phyloP scores from a whole-genome alignment of 495 filamentous ascomycete genomes.

The Aspergillus funiculosus region DNA sequence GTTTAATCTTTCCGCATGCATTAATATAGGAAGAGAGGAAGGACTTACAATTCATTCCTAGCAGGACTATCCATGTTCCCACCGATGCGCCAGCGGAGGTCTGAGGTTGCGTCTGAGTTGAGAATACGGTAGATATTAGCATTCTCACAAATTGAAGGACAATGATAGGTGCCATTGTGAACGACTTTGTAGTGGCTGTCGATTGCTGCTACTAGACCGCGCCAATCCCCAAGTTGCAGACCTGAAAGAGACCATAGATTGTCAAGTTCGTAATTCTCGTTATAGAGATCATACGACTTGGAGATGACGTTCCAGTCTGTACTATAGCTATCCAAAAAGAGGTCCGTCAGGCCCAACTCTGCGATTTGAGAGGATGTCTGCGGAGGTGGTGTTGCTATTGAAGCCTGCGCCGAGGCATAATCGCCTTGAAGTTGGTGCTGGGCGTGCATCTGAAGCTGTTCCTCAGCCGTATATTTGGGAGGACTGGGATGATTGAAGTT shows the following conservation, averaged over 20 bases:
- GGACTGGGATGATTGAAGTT: slow-evolving; percentile 24
- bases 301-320: slow-evolving; percentile 36
- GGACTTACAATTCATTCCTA: slow-evolving; percentile 41
- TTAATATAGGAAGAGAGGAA: too few relatives aligned
- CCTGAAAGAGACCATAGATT: slow-evolving; percentile 42
- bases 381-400: slow-evolving; percentile 22
- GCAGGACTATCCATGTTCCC: slow-evolving; percentile 25
- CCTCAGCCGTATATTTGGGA: slow-evolving; percentile 28
- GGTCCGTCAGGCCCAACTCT: slow-evolving; percentile 31
- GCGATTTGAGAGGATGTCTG: slow-evolving; percentile 15
- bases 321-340: slow-evolving; percentile 36
- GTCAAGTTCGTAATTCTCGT: slow-evolving; percentile 38
- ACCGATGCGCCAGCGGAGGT: slow-evolving; percentile 38
- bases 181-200: slow-evolving; percentile 42
- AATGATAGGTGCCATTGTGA: slow-evolving; percentile 32
- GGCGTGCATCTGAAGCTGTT: slow-evolving; percentile 33
- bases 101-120: slow-evolving; percentile 24
- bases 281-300: slow-evolving; percentile 36
- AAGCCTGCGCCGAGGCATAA: slow-evolving; percentile 22
- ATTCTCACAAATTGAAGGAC: slow-evolving; percentile 30
- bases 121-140: slow-evolving; percentile 34
- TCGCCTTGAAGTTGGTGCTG: slow-evolving; percentile 28
- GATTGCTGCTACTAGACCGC: slow-evolving; percentile 42
- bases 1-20: too few relatives aligned
- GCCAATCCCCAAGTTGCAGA: slow-evolving; percentile 41